phyloP scores from a whole-genome alignment of 495 filamentous ascomycete genomes.

The Cercophora newfieldiana region DNA sequence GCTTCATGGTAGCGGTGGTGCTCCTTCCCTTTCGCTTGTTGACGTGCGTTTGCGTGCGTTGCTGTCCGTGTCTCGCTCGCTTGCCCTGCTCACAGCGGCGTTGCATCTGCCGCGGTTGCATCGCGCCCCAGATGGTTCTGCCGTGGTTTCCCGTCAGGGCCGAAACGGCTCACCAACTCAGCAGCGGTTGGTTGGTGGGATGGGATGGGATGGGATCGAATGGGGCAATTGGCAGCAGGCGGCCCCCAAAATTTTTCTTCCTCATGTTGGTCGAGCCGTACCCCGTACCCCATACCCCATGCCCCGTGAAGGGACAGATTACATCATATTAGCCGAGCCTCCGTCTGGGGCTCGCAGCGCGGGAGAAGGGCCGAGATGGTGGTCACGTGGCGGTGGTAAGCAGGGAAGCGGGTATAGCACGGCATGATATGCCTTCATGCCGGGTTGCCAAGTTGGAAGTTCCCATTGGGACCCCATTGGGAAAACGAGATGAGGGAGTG shows the following conservation, averaged over 20 bases:
- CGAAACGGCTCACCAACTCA: background rate
- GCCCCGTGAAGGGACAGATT: background rate
- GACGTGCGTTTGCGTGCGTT: background rate
- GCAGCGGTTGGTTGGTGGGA: background rate
- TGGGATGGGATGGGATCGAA: no score
- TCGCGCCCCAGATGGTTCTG: background rate
- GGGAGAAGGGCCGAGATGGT: background rate
- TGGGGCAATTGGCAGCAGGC: no score
- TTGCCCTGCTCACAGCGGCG: background rate
- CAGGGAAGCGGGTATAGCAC: background rate
- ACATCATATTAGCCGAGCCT: background rate
- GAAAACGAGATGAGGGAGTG: background rate
- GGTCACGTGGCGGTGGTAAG: background rate
- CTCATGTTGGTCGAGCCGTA: no score
- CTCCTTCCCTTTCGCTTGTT: no score
- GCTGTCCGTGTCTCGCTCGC: background rate
- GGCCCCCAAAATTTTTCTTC: background rate
- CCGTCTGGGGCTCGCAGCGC: background rate
- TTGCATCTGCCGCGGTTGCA: background rate
- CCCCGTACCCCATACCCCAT: no score
- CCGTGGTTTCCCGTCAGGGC: background rate
- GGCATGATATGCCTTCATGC: background rate
- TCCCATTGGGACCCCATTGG: no score
- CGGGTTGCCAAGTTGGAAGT: background rate
- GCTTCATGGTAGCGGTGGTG: no score